Evolutionary conservation across 169 alveolate species (phyloP).

Genomic region (Plasmodium gaboni): DNA sequence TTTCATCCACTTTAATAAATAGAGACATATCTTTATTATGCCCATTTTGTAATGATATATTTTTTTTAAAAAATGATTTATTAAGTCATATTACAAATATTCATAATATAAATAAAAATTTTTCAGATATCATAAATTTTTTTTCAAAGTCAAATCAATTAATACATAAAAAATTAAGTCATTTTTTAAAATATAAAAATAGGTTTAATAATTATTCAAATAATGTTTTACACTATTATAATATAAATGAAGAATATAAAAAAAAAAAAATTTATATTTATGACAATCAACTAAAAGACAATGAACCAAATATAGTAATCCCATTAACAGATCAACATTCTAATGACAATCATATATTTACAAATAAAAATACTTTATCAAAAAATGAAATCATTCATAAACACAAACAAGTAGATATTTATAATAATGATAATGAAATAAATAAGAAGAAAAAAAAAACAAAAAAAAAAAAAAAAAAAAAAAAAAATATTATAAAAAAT

Average conservation of each 20-base stretch:
- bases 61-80: constrained; percentile 64
- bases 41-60: constrained; percentile 56
- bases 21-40: constrained; percentile 36
- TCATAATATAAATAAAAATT: constrained; percentile 47
- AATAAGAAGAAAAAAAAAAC: not conserved
- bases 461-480: not conserved
- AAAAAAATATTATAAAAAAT: not conserved
- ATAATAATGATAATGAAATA: not conserved
- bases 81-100: constrained; percentile 63
- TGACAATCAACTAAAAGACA: not conserved
- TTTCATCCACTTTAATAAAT: not conserved
- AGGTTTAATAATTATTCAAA: not conserved
- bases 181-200: constrained; percentile 50
- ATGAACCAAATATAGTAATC: not conserved
- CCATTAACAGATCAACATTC: not conserved
- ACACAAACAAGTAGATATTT: not conserved
- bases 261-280: not conserved
- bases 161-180: constrained; percentile 56
- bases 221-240: not conserved
- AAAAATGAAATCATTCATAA: not conserved
- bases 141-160: constrained; percentile 61
- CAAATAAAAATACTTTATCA: not conserved
- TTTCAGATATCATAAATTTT: constrained; percentile 41
- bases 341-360: not conserved
- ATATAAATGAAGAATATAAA: not conserved